Conservation (phyloP, 371 early-diverging fungal genomes). For the Blastocladiella emersonii region DNA sequence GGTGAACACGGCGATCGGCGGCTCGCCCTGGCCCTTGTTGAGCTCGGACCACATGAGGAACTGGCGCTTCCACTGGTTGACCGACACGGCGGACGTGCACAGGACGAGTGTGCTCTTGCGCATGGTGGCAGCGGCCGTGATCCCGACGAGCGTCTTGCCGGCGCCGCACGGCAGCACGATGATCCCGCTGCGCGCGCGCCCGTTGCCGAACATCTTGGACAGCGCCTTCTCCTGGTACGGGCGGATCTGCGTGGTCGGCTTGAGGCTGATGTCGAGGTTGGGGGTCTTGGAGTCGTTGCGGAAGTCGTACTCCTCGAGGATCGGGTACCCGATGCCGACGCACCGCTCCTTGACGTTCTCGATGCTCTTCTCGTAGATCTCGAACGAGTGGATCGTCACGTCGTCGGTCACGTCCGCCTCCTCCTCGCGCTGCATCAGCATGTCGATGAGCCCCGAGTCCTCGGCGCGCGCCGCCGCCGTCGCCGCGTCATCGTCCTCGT, state of each 20-base stretch:
- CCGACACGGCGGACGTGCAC: conserved; percentile 96
- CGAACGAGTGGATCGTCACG: conserved; percentile 70
- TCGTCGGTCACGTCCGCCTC: conserved; percentile 19
- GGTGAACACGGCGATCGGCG: conserved; percentile 90
- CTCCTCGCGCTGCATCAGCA: conserved; percentile 29
- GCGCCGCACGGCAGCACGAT: conserved; percentile 99
- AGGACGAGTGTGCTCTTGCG: conserved; percentile 93
- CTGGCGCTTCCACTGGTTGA: conserved; percentile 98
- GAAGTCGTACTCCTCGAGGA: conserved; percentile 99
- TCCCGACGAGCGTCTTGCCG: conserved; percentile 99
- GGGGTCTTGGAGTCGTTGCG: conserved; percentile 77
- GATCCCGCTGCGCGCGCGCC: conserved; percentile 96
- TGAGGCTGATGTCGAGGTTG: conserved; percentile 87
- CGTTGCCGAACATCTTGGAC: conserved; percentile 99
- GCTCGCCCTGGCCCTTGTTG: conserved; percentile 39
- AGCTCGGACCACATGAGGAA: conserved; percentile 92
- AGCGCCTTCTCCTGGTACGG: conserved; percentile 98
- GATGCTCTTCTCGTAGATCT: conserved; percentile 62
- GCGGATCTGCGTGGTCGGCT: conserved; percentile 89
- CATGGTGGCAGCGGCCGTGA: conserved; percentile 98
- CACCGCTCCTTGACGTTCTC: conserved; percentile 89
- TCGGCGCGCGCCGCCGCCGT: not conserved
- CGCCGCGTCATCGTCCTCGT: not conserved
- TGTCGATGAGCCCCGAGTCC: conserved; percentile 15
- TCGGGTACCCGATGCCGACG: conserved; percentile 89